Evolutionary conservation across 2,329 filamentous ascomycete genomes (phyloP), one percentile per base, ranked within the genome.

Genomic region (Phoma sp.): DNA sequence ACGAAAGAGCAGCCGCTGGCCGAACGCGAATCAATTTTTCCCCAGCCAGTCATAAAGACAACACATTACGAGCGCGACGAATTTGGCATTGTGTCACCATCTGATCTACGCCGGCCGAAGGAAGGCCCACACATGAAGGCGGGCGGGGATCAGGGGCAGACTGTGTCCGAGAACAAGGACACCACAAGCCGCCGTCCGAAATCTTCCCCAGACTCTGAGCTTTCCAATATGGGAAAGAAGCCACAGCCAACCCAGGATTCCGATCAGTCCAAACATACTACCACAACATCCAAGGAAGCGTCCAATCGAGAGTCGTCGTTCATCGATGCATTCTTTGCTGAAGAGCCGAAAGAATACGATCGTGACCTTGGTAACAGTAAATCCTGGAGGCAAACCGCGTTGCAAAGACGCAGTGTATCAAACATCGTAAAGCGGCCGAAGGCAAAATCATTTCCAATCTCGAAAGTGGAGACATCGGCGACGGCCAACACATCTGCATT

Each of bases 31-130:
- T 41, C 54, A 4, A 24, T 51, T 3, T 69, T 67, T 33, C 53
- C 57, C 9, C 47, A 65, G 31, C 63, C 65, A 32, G 55, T 40
- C 2, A 52, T 59, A 33, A 63, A 59, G 39, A 36, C 57, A 21
- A 57, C 47, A 10, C 43, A 47, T 41, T 61, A 69, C 21, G 63
- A 64, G 29, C 54, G 53, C 8, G 57, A 67, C 19, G 51, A 62
- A 17, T 58, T 51, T 19, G 67, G 68, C 9, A 60, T 73, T 6
- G 50, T 55, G 24, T 74, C 71, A n/a, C 72, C 72, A 12, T 74
- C 70, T 6, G 72, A 74, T 58, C 36, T 65, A 6, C 62, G 72
- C 36, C 61, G 72, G 41, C 70, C 68, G 10, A 57, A 48, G 9
- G 68, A 70, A 25, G 54, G 45, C 6, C 40, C 49, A 24, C 43